Evolutionary conservation across 176 grass and related monocot species (phyloP).

Genomic region (Oryza rufipogon): DNA sequence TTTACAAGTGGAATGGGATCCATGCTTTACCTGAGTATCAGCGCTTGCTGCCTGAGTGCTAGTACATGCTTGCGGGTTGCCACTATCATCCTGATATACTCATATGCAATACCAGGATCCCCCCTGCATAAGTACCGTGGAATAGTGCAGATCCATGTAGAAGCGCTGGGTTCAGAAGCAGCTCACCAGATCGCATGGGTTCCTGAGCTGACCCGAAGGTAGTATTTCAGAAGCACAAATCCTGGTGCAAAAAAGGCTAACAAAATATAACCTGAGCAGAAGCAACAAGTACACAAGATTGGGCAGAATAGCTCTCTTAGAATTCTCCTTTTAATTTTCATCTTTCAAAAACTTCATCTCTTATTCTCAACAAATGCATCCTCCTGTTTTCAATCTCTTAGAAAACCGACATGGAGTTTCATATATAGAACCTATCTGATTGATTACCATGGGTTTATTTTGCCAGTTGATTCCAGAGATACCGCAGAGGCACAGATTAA

Average conservation of each 20-base stretch:
- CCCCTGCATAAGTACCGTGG: slow-evolving; percentile 36
- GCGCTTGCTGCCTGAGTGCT: neutral
- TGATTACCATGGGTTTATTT: slow-evolving; percentile 6
- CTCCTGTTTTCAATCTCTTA: neutral
- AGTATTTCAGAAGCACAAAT: neutral
- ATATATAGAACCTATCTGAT: neutral
- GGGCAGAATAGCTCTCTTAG: neutral
- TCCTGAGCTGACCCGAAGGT: neutral
- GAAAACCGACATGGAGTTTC: slow-evolving; percentile 11
- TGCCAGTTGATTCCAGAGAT: neutral
- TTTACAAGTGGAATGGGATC: neutral
- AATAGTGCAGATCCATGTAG: neutral
- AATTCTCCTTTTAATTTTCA: neutral
- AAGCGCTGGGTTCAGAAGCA: neutral
- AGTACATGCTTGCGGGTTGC: neutral
- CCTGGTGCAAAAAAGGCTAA: neutral
- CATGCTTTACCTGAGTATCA: neutral
- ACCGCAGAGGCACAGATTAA: neutral
- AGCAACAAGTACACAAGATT: neutral
- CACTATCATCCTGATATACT: neutral
- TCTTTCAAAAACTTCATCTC: neutral
- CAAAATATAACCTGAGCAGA: slow-evolving; percentile 1
- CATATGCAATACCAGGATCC: neutral
- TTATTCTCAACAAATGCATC: neutral
- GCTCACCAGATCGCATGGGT: neutral